Evolutionary conservation across 306 rosid genomes (phyloP), one percentile per base, ranked within the genome.

Genomic region (Acacia crassicarpa): DNA sequence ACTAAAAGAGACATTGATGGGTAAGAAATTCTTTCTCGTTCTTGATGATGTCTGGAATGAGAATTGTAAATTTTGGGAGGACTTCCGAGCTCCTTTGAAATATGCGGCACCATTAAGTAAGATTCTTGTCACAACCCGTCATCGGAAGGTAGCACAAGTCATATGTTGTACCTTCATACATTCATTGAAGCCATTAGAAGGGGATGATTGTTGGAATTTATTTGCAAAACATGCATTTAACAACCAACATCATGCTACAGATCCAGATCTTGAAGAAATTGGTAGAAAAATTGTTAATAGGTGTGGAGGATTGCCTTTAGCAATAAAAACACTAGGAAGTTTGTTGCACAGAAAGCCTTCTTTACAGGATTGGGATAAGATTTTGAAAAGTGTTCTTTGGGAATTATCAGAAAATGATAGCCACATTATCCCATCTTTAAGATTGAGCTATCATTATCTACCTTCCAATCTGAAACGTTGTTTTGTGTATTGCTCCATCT

Each of bases 21-120:
- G 56, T 8, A 44, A 22, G 75, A 71, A 44, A 4, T 40, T 68
- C 5, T 40, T 68, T 20, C 49, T 68, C 14, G 51, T 68, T 40
- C 74, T 68, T 20, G 75, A 71, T 16, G 75, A 71, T n/a, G 54
- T 71, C 0, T 71, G 75, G 75, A 71, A 22, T 23, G 75, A 71
- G 38, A 23, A 44, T 44, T 17, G 22, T 13, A 0, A 0, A 23
- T 27, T 13, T 12, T 72, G 76, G 76, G 43, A 72, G 7, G 13
- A 2, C 15, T 46, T 71, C 22, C 56, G 1, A 2, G 38, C 38
- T 44, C 77, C 77, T 2, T 27, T 48, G 1, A 72, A 46, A 2
- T 5, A 72, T 27, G 63, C 11, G 3, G 44, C 63, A 25, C 16
- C 23, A 7, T 44, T 40, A 16, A 72, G 77, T 30, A 72, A 72